Percentiles rank a stretch among this genome's conserved stretches.
These are phyloP conservation scores for Arabis hirsuta DNA, from an alignment of 345 rosid species.

Conservation along the genomic window DNA sequence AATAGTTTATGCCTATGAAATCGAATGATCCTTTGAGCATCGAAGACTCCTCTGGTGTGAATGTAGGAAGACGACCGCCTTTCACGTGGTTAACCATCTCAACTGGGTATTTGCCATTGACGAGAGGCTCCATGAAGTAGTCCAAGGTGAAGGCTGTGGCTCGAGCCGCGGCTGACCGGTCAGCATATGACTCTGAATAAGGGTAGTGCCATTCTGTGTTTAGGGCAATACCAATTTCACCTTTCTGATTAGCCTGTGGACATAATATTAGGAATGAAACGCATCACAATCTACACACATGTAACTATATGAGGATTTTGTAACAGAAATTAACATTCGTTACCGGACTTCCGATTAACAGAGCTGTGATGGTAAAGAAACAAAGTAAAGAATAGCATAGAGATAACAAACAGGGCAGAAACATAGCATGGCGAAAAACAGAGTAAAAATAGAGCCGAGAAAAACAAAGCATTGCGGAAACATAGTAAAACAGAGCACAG, in stretches of 20 bases:
- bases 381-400: neutral
- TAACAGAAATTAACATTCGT: neutral
- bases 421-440: neutral
- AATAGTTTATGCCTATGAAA: conserved; percentile 59
- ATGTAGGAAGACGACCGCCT: conserved; percentile 47
- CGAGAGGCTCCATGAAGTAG: conserved; percentile 54
- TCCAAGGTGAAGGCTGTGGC: conserved; percentile 53
- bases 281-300: neutral
- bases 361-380: neutral
- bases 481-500: too few species aligned
- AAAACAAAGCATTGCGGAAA: neutral
- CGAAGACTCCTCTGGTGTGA: conserved; percentile 43
- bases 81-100: conserved; percentile 48
- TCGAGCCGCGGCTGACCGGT: conserved; percentile 45
- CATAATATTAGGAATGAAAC: neutral
- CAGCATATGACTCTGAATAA: conserved; percentile 38
- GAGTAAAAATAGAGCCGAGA: neutral
- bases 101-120: conserved; percentile 48
- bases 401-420: neutral
- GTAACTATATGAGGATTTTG: neutral
- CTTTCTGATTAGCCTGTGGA: conserved; percentile 50
- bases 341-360: neutral
- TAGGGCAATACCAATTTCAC: conserved; percentile 50
- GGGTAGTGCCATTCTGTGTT: conserved; percentile 51
- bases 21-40: conserved; percentile 52